Percentiles rank a stretch among this genome's conserved stretches.
Evolutionary conservation across 1,139 yeast species (phyloP).

Genomic region (Geotrichum reessii): DNA sequence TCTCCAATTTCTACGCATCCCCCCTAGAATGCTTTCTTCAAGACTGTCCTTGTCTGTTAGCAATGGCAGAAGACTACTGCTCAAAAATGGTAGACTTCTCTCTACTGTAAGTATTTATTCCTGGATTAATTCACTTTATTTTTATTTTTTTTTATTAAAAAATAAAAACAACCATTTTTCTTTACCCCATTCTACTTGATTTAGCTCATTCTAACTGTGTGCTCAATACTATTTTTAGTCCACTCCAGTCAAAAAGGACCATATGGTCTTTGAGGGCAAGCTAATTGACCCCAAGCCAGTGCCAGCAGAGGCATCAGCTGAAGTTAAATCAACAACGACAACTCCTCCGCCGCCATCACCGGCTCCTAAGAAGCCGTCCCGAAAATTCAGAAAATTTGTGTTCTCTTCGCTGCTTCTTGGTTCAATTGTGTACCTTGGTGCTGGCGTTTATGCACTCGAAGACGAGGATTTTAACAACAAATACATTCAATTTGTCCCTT

Average conservation of each 20-base stretch:
- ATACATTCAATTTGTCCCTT: constrained; percentile 57
- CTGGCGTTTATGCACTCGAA: constrained; percentile 36
- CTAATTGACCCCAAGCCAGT: constrained; percentile 3
- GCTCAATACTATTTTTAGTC: not conserved
- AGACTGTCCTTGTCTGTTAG: not conserved
- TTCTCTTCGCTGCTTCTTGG: constrained; percentile 27
- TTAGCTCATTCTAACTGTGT: not conserved
- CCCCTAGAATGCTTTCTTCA: constrained; percentile 12
- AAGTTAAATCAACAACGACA: not conserved
- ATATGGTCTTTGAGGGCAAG: constrained; percentile 20
- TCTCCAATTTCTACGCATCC: constrained; percentile 2
- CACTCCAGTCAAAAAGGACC: not conserved
- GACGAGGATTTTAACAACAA: constrained; percentile 40
- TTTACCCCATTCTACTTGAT: not conserved
- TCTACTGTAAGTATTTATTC: not conserved
- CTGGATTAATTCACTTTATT: not conserved
- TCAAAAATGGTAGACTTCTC: not conserved
- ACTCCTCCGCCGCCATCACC: not conserved
- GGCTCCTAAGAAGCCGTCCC: constrained; percentile 23
- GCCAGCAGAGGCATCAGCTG: not conserved
- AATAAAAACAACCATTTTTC: too few relatives aligned
- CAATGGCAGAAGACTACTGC: not conserved
- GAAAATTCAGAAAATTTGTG: constrained; percentile 33
- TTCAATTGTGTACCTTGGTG: constrained; percentile 35
- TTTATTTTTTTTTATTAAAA: too few relatives aligned